Conservation (phyloP, 306 rosid species). For the Malus fusca region DNA sequence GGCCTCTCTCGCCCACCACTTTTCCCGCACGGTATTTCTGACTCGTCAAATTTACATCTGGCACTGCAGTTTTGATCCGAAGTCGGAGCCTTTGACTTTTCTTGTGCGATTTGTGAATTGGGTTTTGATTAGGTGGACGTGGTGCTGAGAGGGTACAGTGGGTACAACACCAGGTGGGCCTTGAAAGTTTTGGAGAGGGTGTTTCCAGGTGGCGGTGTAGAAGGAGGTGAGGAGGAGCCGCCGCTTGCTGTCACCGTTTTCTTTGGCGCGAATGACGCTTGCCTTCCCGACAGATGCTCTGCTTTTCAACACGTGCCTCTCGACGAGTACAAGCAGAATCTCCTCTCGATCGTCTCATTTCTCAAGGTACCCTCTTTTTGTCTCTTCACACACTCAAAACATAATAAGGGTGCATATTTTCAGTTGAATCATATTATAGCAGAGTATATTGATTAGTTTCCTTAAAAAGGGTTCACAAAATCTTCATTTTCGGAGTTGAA, state of each 20-base stretch:
- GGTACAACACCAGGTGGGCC: conserved; percentile 85
- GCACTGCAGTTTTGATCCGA: no score
- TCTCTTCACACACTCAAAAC: background rate
- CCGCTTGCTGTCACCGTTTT: conserved; percentile 63
- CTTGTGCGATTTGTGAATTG: background rate
- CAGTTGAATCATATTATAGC: background rate
- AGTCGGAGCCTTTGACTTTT: background rate
- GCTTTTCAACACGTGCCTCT: conserved; percentile 79
- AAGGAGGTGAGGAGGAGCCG: background rate
- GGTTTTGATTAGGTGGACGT: conserved; percentile 49
- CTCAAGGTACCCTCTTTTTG: conserved; percentile 45
- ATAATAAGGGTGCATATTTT: background rate
- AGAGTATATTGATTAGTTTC: background rate
- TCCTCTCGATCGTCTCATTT: conserved; percentile 50
- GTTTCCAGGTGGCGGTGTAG: conserved; percentile 34
- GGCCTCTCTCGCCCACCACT: conserved; percentile 69
- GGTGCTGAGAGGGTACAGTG: conserved; percentile 76
- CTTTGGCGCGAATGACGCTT: conserved; percentile 92
- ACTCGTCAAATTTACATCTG: no score
- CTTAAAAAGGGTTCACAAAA: background rate
- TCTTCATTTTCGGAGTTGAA: conserved; percentile 1
- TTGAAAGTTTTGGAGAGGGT: conserved; percentile 59
- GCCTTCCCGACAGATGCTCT: conserved; percentile 55
- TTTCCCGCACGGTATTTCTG: conserved; percentile 51
- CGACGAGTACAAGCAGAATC: conserved; percentile 59